Base-by-base conservation (phyloP, 305 asterid species). In the Rubia peregrina region DNA sequence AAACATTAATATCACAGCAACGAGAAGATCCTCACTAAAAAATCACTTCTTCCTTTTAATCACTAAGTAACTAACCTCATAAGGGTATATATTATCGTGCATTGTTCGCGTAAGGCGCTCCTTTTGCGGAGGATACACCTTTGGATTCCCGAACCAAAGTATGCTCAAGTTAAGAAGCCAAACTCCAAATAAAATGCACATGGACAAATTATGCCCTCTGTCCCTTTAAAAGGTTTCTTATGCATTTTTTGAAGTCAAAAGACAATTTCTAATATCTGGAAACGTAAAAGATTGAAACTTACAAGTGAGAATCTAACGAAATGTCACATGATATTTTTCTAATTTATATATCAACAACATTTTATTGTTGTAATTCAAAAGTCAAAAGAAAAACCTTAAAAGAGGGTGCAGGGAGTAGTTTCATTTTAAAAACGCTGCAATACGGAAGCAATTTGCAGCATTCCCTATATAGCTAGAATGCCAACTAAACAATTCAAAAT, bases 91-190 rank as follows among this genome's bases (percentile, higher is more conserved):
- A 60, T 81, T 79, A 75, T 84, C 90, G 0, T 75, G 74, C 83
- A 80, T 73, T 33, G 80, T 66, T 76, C 72, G 77, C 36, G 81
- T 74, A 77, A 40, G 4, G 12, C 91, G 88, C 26, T 89, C 91
- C 61, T 85, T 93, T 48, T 87, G 88, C 64, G 98, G 96, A 51
- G 88, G 81, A 78, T 17, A 83, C 77, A 93, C 22, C 72, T 85
- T 81, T 44, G 96, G 85, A 63, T 77, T 83, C 46, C 85, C 90
- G 38, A 88, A 75, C 94, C 96, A 88, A 60, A 93, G 98, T 92
- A 78, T 60, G 76, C 68, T 61, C 19, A 13, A 30, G 95, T 90
- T 85, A 90, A 92, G 97, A 74, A 85, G 73, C 9, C 68, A 88
- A 80, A 77, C 57, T 36, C 40, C 59, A 65, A 3, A 40, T 21